Evolutionary conservation across 805 yeast species (phyloP).

Genomic region (Ogataea angusta): DNA sequence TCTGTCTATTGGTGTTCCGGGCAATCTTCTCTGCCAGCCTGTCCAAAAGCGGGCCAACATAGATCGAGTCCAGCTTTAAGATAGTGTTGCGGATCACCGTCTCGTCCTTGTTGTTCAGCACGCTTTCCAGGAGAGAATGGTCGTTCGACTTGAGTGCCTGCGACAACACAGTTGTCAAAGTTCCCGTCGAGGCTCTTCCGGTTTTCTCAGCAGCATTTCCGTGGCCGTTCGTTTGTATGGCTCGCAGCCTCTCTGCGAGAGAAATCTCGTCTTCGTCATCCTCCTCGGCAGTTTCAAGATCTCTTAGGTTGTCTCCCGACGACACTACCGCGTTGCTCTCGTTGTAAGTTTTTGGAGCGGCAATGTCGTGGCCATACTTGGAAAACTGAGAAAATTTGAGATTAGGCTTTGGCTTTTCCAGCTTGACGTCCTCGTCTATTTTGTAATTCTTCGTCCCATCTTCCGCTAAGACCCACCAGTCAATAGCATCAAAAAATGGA

Average conservation of each 20-base stretch:
- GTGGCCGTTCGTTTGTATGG: constrained; percentile 18
- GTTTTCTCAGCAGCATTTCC: constrained; percentile 30
- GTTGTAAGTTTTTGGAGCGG: constrained; percentile 52
- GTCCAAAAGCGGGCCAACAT: constrained; percentile 49
- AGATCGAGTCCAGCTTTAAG: constrained; percentile 44
- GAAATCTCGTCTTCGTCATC: constrained; percentile 39
- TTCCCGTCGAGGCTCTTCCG: constrained; percentile 62
- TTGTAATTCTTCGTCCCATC: constrained; percentile 22
- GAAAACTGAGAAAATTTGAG: constrained; percentile 41
- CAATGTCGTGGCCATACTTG: constrained; percentile 47
- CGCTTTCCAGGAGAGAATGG: constrained; percentile 79
- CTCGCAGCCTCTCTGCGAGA: constrained; percentile 52
- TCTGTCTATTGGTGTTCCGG: constrained; percentile 48
- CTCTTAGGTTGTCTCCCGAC: constrained; percentile 60
- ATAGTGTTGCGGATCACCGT: constrained; percentile 48
- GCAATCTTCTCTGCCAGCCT: constrained; percentile 50
- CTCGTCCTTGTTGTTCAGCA: constrained; percentile 57
- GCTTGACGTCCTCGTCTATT: constrained; percentile 25
- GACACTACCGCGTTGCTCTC: constrained; percentile 61
- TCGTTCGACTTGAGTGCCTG: constrained; percentile 90
- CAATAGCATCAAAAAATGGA: constrained; percentile 54
- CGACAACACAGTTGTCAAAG: constrained; percentile 77
- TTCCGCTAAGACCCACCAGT: constrained; percentile 39
- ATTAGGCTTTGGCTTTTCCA: constrained; percentile 40
- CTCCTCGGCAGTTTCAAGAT: constrained; percentile 48